phyloP scores from a whole-genome alignment of 176 grass and related monocot species.

The Paspalum notatum region DNA sequence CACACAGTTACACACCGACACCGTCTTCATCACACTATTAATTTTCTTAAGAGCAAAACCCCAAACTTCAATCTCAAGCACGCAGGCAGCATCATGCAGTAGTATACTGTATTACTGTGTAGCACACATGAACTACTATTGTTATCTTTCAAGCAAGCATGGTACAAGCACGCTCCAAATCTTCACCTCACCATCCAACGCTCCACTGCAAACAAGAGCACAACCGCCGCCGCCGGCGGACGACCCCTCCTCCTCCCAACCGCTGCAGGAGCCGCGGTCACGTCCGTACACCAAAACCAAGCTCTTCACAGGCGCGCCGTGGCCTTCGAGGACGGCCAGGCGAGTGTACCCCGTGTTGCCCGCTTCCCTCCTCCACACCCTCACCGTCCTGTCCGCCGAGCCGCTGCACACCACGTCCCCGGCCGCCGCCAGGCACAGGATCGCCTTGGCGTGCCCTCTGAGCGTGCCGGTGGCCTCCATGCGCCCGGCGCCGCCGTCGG shows the following conservation, averaged over 20 bases:
- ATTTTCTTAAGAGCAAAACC: background rate
- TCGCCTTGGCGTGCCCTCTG: conserved; percentile 55
- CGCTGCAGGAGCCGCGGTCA: background rate
- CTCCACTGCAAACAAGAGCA: conserved; percentile 50
- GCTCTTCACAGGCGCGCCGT: conserved; percentile 67
- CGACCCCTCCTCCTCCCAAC: background rate
- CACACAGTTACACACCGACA: too few relatives aligned
- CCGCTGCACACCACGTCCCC: conserved; percentile 65
- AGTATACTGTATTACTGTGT: background rate
- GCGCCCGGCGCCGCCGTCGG: background rate
- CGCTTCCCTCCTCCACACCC: conserved; percentile 59
- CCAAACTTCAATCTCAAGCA: background rate
- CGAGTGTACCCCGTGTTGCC: conserved; percentile 43
- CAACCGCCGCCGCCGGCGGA: background rate
- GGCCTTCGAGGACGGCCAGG: conserved; percentile 64
- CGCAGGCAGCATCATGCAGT: background rate
- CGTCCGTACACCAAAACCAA: conserved; percentile 32
- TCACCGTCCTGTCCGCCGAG: conserved; percentile 64
- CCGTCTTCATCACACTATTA: too few relatives aligned
- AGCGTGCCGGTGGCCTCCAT: conserved; percentile 51
- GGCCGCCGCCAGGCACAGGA: conserved; percentile 57
- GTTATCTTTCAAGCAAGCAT: background rate
- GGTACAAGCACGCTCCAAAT: conserved; percentile 51
- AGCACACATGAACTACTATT: background rate
- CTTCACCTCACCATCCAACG: conserved; percentile 57